Evolutionary conservation across 352 stramenopile species (phyloP).

Genomic region (Phytophthora podocarpi): DNA sequence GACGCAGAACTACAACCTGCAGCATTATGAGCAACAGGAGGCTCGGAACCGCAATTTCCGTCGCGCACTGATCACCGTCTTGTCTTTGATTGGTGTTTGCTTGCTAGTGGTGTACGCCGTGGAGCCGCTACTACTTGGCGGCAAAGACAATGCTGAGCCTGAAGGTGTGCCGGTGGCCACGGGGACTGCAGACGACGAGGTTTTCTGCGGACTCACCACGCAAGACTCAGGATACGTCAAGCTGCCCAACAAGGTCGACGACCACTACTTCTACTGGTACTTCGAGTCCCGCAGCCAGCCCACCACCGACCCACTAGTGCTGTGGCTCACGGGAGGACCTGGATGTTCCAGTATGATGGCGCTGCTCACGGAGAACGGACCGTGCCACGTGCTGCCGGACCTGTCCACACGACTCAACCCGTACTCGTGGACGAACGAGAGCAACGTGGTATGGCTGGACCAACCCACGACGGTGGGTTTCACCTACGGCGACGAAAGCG

Average conservation of each 20-base stretch:
- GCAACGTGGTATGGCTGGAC: constrained; percentile 76
- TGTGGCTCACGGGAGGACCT: constrained; percentile 70
- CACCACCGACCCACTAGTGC: constrained; percentile 54
- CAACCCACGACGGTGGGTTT: constrained; percentile 64
- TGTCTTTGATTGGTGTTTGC: constrained; percentile 24
- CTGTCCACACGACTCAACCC: constrained; percentile 54
- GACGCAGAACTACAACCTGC: constrained; percentile 15
- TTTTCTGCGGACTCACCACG: constrained; percentile 61
- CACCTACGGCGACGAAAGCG: constrained; percentile 46
- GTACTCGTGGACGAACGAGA: constrained; percentile 67
- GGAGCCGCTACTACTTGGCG: constrained; percentile 20
- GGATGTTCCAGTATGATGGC: constrained; percentile 69
- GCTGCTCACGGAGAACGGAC: constrained; percentile 69
- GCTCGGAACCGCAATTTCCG: constrained; percentile 29
- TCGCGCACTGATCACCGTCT: constrained; percentile 18
- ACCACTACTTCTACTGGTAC: constrained; percentile 84
- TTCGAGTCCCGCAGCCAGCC: constrained; percentile 59
- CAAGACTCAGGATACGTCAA: constrained; percentile 65
- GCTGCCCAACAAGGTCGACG: constrained; percentile 67
- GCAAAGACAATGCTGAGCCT: neutral
- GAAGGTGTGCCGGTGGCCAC: constrained; percentile 17
- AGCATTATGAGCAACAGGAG: constrained; percentile 28
- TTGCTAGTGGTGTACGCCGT: constrained; percentile 23
- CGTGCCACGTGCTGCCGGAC: constrained; percentile 55
- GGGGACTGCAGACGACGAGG: constrained; percentile 8